Evolutionary conservation across 768 basidiomycete species (phyloP).

Genomic region (Mycena capillaripes): DNA sequence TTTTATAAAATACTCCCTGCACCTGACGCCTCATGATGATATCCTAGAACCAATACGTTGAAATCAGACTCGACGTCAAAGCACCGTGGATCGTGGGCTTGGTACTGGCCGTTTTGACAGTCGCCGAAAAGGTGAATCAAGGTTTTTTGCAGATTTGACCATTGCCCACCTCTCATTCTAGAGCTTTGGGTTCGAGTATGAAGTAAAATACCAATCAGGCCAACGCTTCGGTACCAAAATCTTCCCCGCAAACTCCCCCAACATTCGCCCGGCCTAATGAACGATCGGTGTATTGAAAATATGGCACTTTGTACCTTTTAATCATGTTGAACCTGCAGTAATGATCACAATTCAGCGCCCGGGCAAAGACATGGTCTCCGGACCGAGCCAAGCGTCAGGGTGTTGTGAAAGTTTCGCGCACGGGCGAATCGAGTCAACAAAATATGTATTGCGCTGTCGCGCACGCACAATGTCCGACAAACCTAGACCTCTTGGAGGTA

Average conservation of each 20-base stretch:
- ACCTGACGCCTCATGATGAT: not conserved
- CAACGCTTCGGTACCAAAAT: not conserved
- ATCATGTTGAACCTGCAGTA: not conserved
- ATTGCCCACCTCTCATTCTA: not conserved
- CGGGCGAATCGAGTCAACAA: too few species aligned
- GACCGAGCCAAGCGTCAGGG: too few species aligned
- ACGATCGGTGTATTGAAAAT: not conserved
- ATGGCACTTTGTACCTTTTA: not conserved
- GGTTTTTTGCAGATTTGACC: not conserved
- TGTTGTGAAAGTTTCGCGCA: too few species aligned
- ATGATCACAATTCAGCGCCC: too few species aligned
- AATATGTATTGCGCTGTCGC: too few species aligned
- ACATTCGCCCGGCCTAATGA: slow-evolving; percentile 16
- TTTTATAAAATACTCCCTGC: not conserved
- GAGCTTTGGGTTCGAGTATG: slow-evolving; percentile 18
- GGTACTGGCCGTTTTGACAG: slow-evolving; percentile 16
- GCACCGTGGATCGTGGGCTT: slow-evolving; percentile 29
- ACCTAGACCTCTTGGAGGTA: too few species aligned
- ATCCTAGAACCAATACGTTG: slow-evolving; percentile 28
- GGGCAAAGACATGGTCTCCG: too few species aligned
- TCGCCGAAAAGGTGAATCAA: slow-evolving; percentile 16
- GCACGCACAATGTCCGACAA: too few species aligned
- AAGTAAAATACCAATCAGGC: slow-evolving; percentile 16
- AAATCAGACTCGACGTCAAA: slow-evolving; percentile 24
- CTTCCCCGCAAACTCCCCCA: slow-evolving; percentile 23